Percentiles rank a stretch among this genome's conserved stretches.
Evolutionary conservation across 441 rosid genomes (phyloP).

Genomic region (Corymbia citriodora): DNA sequence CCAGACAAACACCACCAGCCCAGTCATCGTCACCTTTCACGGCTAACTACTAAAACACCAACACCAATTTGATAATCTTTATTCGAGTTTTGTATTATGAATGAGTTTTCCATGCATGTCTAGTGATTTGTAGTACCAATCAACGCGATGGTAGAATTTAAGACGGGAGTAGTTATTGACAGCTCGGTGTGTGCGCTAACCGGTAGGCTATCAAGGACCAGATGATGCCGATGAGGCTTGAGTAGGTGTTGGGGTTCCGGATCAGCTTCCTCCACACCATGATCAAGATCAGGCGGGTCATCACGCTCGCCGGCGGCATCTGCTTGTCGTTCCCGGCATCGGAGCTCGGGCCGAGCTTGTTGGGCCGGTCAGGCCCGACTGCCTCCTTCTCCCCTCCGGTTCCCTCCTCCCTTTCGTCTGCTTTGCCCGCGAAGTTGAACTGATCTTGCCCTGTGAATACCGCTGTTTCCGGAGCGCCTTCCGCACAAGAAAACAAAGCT

Average conservation of each 20-base stretch:
- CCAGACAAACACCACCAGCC: not conserved
- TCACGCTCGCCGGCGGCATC: conserved; percentile 68
- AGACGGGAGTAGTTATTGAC: not conserved
- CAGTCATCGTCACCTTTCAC: not conserved
- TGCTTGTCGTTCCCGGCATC: conserved; percentile 22
- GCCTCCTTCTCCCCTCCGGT: conserved; percentile 16
- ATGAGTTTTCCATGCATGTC: not conserved
- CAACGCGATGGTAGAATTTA: not conserved
- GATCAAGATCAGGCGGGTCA: conserved; percentile 64
- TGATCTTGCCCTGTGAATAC: not conserved
- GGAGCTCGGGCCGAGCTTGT: not conserved
- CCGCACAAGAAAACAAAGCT: not conserved
- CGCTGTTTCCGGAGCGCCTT: not conserved
- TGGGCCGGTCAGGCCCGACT: not conserved
- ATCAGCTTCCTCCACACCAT: conserved; percentile 79
- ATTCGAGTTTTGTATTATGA: too few species aligned
- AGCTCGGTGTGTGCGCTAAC: conserved; percentile 8
- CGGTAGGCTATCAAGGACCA: conserved; percentile 66
- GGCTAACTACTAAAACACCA: not conserved
- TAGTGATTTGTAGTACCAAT: not conserved
- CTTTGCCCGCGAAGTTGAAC: not conserved
- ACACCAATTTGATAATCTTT: not conserved
- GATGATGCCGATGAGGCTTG: conserved; percentile 56
- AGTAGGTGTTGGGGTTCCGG: conserved; percentile 70
- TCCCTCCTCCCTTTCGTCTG: not conserved